A percentile compares a stretch with the other conserved stretches of the same genome.
Conservation (phyloP, 208 protist species). For the Trypanosomatidae sp. region DNA sequence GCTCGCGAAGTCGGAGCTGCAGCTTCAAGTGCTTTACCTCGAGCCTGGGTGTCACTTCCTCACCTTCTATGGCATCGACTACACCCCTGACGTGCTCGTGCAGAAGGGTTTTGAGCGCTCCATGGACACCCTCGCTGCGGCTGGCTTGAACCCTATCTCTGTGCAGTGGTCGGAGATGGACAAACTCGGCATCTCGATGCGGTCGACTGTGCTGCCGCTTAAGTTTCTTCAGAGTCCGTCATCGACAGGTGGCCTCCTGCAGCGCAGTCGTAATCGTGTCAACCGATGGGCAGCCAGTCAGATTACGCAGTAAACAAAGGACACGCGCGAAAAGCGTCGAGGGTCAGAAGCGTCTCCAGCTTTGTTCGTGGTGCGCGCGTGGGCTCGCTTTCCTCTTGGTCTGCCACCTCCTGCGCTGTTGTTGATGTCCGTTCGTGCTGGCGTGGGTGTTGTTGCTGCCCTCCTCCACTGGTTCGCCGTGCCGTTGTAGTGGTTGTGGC, state of each 20-base stretch:
- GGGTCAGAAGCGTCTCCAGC: background rate
- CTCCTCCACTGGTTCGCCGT: background rate
- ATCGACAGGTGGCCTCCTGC: constrained; percentile 48
- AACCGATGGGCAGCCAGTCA: constrained; percentile 77
- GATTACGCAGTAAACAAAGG: constrained; percentile 20
- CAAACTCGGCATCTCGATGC: constrained; percentile 92
- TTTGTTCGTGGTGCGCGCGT: background rate
- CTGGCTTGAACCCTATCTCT: constrained; percentile 88
- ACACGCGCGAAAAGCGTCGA: background rate
- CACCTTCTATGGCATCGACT: constrained; percentile 86
- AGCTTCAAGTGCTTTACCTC: constrained; percentile 70
- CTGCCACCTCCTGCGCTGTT: background rate
- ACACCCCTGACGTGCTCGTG: constrained; percentile 81
- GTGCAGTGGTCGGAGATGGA: constrained; percentile 94
- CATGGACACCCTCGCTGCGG: constrained; percentile 86
- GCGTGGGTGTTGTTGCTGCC: too few relatives aligned
- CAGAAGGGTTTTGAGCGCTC: constrained; percentile 90
- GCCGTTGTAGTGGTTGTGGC: background rate
- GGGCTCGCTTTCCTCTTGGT: background rate
- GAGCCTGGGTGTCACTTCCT: constrained; percentile 93
- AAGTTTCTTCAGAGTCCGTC: constrained; percentile 78
- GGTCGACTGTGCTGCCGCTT: constrained; percentile 75
- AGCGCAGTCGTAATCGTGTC: constrained; percentile 35
- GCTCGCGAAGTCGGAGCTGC: constrained; percentile 13
- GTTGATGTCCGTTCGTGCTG: background rate